Percentiles rank a stretch among this genome's conserved stretches.
phyloP scores from a whole-genome alignment of 192 early-diverging fungal species.

The Coemansia biformis region DNA sequence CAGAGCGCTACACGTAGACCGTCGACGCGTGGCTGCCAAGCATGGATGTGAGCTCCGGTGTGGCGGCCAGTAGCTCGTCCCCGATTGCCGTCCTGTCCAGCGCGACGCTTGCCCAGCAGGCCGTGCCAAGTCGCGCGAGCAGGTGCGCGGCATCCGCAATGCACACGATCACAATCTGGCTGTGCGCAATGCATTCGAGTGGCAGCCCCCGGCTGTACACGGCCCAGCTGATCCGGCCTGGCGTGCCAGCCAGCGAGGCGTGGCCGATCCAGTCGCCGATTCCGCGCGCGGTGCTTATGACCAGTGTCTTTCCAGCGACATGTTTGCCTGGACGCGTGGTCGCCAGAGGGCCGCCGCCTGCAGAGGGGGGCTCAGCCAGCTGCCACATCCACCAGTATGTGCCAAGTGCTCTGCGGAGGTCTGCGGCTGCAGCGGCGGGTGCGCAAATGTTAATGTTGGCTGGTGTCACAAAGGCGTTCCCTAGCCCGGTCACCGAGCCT shows the following conservation, averaged over 20 bases:
- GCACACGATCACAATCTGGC: constrained; percentile 7
- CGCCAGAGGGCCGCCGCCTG: not conserved
- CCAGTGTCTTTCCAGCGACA: not conserved
- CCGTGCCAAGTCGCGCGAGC: constrained; percentile 1
- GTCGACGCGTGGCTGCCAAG: not conserved
- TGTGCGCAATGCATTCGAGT: not conserved
- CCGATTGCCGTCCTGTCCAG: constrained; percentile 15
- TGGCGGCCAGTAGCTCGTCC: not conserved
- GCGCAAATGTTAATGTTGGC: constrained; percentile 9
- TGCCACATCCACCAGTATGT: constrained; percentile 42
- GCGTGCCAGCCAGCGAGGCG: not conserved
- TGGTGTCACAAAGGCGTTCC: constrained; percentile 22
- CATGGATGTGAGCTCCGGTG: not conserved
- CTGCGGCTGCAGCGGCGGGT: not conserved
- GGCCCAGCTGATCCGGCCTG: not conserved
- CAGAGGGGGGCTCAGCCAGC: constrained; percentile 1
- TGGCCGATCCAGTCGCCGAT: constrained; percentile 21
- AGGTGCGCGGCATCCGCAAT: constrained; percentile 6
- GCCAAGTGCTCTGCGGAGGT: constrained; percentile 9
- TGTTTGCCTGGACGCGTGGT: not conserved
- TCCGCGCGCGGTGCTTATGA: constrained; percentile 18
- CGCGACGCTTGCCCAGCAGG: constrained; percentile 4
- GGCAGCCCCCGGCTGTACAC: constrained; percentile 7
- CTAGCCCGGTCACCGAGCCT: constrained; percentile 16
- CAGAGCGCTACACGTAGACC: too few species aligned